Conservation (phyloP, 305 asterid species). For the Rubia tinctorum region DNA sequence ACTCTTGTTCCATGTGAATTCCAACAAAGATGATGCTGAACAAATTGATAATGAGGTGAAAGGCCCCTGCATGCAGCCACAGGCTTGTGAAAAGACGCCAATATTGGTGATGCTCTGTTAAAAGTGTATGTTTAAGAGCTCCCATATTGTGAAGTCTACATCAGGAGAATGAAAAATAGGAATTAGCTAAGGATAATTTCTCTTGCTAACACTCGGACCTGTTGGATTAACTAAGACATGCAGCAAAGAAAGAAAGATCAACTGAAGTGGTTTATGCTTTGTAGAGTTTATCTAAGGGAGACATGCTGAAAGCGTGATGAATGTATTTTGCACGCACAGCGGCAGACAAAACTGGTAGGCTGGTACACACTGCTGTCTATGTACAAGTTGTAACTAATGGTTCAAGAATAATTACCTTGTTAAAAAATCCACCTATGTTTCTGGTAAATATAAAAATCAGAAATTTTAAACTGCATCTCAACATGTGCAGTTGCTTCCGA, state of each 20-base stretch:
- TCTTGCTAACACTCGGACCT: neutral
- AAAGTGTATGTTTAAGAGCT: conserved; percentile 58
- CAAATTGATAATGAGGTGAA: conserved; percentile 69
- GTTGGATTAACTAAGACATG: neutral
- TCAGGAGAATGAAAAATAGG: conserved; percentile 5
- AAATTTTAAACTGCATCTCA: neutral
- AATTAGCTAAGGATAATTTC: neutral
- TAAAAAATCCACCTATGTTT: neutral
- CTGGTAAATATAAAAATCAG: neutral
- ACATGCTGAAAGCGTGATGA: neutral
- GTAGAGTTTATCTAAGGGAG: neutral
- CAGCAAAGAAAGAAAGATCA: neutral
- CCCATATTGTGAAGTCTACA: conserved; percentile 69
- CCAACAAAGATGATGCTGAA: conserved; percentile 64
- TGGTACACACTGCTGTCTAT: neutral
- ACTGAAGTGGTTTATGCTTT: neutral
- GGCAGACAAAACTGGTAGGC: neutral
- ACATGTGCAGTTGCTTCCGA: neutral
- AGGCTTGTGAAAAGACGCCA: conserved; percentile 83
- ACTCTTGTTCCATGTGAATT: conserved; percentile 86
- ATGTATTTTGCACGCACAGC: neutral
- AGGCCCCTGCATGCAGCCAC: conserved; percentile 76
- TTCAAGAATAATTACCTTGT: neutral
- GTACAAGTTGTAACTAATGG: neutral
- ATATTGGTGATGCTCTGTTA: conserved; percentile 41